Evolutionary conservation across 208 protist species (phyloP), one percentile per base, ranked within the genome.

Genomic region (Crithidia thermophila): DNA sequence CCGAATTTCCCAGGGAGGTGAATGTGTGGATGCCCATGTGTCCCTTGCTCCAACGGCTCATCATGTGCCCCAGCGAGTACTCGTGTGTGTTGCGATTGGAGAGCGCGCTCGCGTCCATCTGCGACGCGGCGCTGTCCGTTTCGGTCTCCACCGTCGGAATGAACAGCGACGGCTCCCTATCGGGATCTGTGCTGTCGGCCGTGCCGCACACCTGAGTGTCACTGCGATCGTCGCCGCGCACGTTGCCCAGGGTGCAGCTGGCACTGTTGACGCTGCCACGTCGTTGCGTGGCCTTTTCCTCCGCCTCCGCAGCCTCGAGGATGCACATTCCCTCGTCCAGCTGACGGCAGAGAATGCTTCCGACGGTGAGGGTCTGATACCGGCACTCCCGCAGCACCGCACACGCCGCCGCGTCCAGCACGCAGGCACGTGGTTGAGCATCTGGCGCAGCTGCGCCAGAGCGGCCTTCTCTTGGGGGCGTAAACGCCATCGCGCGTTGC

Each of bases 321-420:
- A 18, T 46, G 47, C 53, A 50, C 53, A 75, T 63, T 33, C 5
- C 37, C 9, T 45, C 53, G 31, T 68, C 61, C 18, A 75, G 20
- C 11, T 55, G 8, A 5, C 55, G 51, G n/a, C 36, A 28, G 13
- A 68, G 6, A 40, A 63, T 28, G 30, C 20, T 27, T 2, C 37
- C 39, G 16, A 58, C 27, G 30, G 65, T 20, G 18, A 68, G 46
- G 21, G 43, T 75, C 1, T 60, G 52, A 25, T 57, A 39, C 16
- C 59, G 60, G 36, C 69, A 75, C n/a, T 63, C 61, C 28, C 59
- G 30, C 27, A 67, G 34, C 28, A 75, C 69, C 11, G 60, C 61
- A n/a, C 62, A 50, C 21, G 47, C 45, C 28, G 30, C 51, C 0
- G 69, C 40, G 28, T 75, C 61, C 25, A 28, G 47, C 34, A 23